Evolutionary conservation across 2,329 filamentous ascomycete species (phyloP), one percentile per base, ranked within the genome.

Genomic region (Dactylonectria estremocensis): DNA sequence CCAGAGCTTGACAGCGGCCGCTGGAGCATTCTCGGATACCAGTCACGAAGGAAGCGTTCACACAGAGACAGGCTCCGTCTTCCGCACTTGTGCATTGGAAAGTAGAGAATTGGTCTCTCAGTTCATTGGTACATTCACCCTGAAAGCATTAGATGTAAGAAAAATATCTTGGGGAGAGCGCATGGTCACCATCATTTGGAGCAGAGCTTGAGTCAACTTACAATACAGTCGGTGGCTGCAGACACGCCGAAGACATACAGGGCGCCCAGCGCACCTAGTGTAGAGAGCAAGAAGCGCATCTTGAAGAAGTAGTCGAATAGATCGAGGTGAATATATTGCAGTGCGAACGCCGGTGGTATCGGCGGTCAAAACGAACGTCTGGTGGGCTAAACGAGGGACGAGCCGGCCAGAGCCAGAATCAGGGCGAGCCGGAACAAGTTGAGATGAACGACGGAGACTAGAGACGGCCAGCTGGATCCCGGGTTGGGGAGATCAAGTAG

Each of bases 11-110:
- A 66, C 77, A 80, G 10, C 59, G 52, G 13, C 75, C 73, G 50
- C 72, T 74, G 37, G 82, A 79, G 64, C 84, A 86, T 55, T 85
- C 83, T 22, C 76, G 73, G 53, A 85, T 77, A n/a, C 81, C 82
- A 61, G 73, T 73, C 31, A 73, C 53, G 60, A 83, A 83, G 20
- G 73, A 73, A 1, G 75, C 60, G 11, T 80, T 79, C 31, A 67
- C 72, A 69, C 85, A 87, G 16, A 86, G 77, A 67, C 85, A 87
- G 16, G 76, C 71, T 20, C 74, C 74, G 31, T 80, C 73, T 48
- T 74, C 71, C 37, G 77, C 77, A 65, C 69, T 76, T n/a, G 52
- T 43, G 46, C 80, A 82, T 10, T 58, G 49, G 50, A 72, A 73
- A 16, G 65, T 64, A 40, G 63, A 61, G 33, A 68, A 66, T 7